phyloP scores from a whole-genome alignment of 805 yeast genomes.

The Saccharomyces mikatae region DNA sequence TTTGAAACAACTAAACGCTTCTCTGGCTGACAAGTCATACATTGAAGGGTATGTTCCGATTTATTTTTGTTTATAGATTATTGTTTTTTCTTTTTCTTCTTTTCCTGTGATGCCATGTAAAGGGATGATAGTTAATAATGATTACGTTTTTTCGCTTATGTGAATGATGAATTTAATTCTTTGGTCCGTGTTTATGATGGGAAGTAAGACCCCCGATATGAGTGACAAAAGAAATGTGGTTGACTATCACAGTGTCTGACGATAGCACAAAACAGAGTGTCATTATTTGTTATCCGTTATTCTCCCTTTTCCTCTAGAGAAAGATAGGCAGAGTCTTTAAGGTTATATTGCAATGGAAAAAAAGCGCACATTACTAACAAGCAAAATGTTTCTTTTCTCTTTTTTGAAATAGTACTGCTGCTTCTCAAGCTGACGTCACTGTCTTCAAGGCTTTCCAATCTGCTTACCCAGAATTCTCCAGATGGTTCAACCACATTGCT shows the following conservation, averaged over 20 bases:
- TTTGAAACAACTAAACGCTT: slow-evolving; percentile 66
- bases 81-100: slow-evolving; percentile 1
- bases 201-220: slow-evolving; percentile 94
- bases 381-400: neutral
- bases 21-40: slow-evolving; percentile 90
- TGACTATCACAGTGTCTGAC: slow-evolving; percentile 35
- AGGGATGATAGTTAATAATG: neutral
- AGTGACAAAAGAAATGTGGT: slow-evolving; percentile 55
- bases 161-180: slow-evolving; percentile 56
- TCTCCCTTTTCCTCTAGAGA: neutral
- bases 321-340: neutral
- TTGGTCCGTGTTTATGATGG: slow-evolving; percentile 92
- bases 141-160: neutral
- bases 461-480: slow-evolving; percentile 86
- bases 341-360: neutral
- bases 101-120: neutral
- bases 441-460: slow-evolving; percentile 90
- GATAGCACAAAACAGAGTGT: neutral
- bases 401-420: slow-evolving; percentile 51
- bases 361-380: slow-evolving; percentile 2
- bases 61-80: slow-evolving; percentile 2
- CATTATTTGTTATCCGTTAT: neutral
- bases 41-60: slow-evolving; percentile 76
- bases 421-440: slow-evolving; percentile 92
- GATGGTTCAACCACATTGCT: slow-evolving; percentile 99